Conservation (phyloP, 768 basidiomycete species). For the Lentinula sp. region DNA sequence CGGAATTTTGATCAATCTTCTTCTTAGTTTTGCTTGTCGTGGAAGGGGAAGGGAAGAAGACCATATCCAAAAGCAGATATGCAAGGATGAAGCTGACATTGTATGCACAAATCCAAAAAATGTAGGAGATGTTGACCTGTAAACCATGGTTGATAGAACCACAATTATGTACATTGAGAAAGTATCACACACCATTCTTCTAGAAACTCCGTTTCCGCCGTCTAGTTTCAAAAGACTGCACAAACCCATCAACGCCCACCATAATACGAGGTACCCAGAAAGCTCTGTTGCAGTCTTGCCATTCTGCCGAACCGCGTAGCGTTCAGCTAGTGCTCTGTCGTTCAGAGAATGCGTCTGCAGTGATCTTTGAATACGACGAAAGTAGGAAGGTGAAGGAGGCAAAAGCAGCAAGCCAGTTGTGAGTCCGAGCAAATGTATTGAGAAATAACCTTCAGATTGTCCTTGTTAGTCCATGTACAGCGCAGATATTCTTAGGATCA, state of each 20-base stretch:
- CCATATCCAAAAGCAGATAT: slow-evolving; percentile 73
- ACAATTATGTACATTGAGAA: neutral
- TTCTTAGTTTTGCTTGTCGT: slow-evolving; percentile 22
- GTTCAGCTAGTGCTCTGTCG: slow-evolving; percentile 8
- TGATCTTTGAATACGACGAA: slow-evolving; percentile 46
- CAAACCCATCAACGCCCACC: slow-evolving; percentile 50
- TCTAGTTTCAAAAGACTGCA: neutral
- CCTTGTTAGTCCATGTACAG: neutral
- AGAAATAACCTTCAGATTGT: slow-evolving; percentile 64
- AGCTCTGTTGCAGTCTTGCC: slow-evolving; percentile 75
- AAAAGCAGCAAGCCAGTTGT: slow-evolving; percentile 77
- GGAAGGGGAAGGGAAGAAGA: slow-evolving; percentile 51
- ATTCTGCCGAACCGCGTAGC: slow-evolving; percentile 44
- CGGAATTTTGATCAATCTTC: slow-evolving; percentile 18
- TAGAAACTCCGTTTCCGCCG: slow-evolving; percentile 34
- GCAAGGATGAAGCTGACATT: slow-evolving; percentile 81
- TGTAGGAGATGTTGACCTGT: slow-evolving; percentile 85
- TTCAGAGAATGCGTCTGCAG: slow-evolving; percentile 12
- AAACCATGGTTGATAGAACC: neutral
- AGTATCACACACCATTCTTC: slow-evolving; percentile 32
- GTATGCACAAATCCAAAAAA: slow-evolving; percentile 85
- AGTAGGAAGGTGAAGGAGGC: slow-evolving; percentile 72
- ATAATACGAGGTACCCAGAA: slow-evolving; percentile 68
- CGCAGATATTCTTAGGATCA: neutral
- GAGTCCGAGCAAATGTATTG: slow-evolving; percentile 84